phyloP scores from a whole-genome alignment of 805 yeast species.

The Zygoascus flipseniorum region DNA sequence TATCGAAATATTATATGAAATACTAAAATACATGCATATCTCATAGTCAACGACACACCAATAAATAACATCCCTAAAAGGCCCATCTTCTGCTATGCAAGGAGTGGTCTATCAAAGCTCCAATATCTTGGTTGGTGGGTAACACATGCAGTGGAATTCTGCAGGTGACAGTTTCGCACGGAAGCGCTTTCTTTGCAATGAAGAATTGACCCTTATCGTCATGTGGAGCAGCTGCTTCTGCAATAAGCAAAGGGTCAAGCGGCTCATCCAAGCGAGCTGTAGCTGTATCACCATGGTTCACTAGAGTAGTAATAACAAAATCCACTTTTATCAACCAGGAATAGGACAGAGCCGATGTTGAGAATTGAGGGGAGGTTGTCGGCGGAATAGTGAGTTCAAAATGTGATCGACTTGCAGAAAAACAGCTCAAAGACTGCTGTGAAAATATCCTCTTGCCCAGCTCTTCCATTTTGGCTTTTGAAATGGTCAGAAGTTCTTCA shows the following conservation, averaged over 20 bases:
- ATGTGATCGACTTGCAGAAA: constrained; percentile 16
- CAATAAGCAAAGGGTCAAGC: neutral
- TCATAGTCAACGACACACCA: neutral
- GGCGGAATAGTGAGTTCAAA: constrained; percentile 28
- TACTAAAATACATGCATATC: neutral
- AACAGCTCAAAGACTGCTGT: constrained; percentile 18
- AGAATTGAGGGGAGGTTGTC: constrained; percentile 28
- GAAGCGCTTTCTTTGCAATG: constrained; percentile 12
- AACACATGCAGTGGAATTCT: constrained; percentile 38
- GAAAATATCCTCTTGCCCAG: constrained; percentile 18
- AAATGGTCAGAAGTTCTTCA: constrained; percentile 20
- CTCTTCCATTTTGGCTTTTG: constrained; percentile 7
- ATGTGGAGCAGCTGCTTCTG: neutral
- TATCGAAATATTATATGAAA: neutral
- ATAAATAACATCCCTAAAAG: constrained; percentile 1
- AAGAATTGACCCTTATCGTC: constrained; percentile 4
- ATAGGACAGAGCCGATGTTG: constrained; percentile 23
- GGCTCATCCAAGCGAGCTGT: neutral
- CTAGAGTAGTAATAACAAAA: constrained; percentile 19
- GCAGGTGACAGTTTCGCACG: constrained; percentile 29
- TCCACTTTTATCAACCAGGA: constrained; percentile 27
- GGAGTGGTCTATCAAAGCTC: constrained; percentile 34
- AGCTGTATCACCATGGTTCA: neutral
- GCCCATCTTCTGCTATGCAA: constrained; percentile 8
- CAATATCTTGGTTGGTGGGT: constrained; percentile 40